Conservation (phyloP, 2,329 filamentous ascomycete genomes). For the Colletotrichum spaethianum region DNA sequence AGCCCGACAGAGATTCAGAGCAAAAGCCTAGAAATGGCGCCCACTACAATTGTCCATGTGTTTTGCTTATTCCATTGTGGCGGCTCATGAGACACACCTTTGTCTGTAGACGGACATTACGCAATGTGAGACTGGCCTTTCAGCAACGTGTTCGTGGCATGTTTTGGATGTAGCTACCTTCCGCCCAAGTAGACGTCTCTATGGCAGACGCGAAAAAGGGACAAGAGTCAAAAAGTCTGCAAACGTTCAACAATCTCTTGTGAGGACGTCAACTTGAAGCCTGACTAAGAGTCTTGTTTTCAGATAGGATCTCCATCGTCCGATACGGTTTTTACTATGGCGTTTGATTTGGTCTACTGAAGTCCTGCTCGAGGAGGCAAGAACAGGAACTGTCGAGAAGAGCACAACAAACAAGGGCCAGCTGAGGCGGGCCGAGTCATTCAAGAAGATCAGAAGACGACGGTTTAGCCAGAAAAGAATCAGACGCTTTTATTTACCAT, state of each 20-base stretch:
- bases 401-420: not conserved
- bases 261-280: too few relatives aligned
- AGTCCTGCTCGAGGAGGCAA: too few relatives aligned
- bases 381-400: not conserved
- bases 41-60: not conserved
- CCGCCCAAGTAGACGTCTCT: too few relatives aligned
- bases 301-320: too few relatives aligned
- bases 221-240: too few relatives aligned
- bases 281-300: too few relatives aligned
- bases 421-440: not conserved
- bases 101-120: too few relatives aligned
- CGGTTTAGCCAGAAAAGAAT: constrained; percentile 18
- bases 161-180: not conserved
- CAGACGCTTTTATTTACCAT: constrained; percentile 38
- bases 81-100: not conserved
- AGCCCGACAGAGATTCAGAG: not conserved
- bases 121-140: not conserved
- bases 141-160: not conserved
- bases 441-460: not conserved
- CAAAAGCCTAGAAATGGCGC: not conserved
- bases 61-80: not conserved
- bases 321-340: too few relatives aligned
- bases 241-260: too few relatives aligned
- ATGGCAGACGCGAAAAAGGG: too few relatives aligned
- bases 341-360: too few relatives aligned